These are phyloP conservation scores for Cladosporium cucumerinum DNA, from an alignment of 2,329 filamentous ascomycete species.

Conservation along the genomic window DNA sequence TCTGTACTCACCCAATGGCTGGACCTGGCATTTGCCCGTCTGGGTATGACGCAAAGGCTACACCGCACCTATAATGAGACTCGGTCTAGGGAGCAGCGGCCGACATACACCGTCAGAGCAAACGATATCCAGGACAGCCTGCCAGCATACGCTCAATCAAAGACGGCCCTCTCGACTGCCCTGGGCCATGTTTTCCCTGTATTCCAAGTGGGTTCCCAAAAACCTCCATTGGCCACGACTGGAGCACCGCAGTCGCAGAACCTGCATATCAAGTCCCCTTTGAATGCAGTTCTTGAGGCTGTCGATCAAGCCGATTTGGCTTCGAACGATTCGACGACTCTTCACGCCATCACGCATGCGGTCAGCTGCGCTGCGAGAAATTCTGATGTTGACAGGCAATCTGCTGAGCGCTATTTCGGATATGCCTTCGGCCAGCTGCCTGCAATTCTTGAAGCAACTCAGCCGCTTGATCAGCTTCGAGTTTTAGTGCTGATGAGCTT, in stretches of 20 bases:
- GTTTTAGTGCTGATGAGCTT: constrained; percentile 2
- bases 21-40: constrained; percentile 8
- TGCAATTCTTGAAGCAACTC: neutral
- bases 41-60: neutral
- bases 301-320: neutral
- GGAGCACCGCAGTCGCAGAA: neutral
- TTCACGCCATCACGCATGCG: neutral
- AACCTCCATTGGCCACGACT: neutral
- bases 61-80: constrained; percentile 4
- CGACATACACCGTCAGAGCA: neutral
- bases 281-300: neutral
- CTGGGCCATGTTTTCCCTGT: neutral
- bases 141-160: neutral
- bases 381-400: neutral
- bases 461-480: neutral
- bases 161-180: neutral
- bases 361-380: neutral
- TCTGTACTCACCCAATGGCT: constrained; percentile 9
- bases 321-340: neutral
- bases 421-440: neutral
- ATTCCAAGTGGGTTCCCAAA: neutral
- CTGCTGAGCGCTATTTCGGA: neutral
- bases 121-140: neutral
- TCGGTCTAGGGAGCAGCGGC: neutral
- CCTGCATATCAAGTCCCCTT: neutral